Percentiles rank a stretch among this genome's conserved stretches.
These are phyloP conservation scores for Tilletia walkeri DNA, from an alignment of 1,284 basidiomycete genomes.

Conservation along the genomic window DNA sequence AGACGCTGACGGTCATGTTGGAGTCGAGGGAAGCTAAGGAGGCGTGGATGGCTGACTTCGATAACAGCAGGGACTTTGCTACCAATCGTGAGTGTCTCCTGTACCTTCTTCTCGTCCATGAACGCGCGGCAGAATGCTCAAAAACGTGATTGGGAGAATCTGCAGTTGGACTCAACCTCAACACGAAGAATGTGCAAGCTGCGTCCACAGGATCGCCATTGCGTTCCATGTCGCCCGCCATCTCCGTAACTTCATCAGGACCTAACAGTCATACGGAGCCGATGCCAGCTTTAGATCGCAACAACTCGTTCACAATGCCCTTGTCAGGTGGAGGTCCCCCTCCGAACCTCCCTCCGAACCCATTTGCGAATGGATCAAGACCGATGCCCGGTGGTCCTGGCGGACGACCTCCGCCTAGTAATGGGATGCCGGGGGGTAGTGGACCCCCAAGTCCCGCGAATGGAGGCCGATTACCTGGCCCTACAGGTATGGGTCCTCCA, in stretches of 20 bases:
- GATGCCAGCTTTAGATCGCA: conserved; percentile 22
- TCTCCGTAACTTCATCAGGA: conserved; percentile 45
- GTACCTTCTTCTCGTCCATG: conserved; percentile 42
- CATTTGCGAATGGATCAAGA: conserved; percentile 21
- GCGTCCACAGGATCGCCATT: background rate
- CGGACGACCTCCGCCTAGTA: background rate
- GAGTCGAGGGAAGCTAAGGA: conserved; percentile 68
- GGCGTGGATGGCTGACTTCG: conserved; percentile 70
- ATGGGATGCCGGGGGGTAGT: background rate
- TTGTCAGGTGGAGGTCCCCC: conserved; percentile 12
- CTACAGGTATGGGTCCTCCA: conserved; percentile 8
- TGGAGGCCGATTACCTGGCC: conserved; percentile 18
- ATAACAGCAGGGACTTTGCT: conserved; percentile 80
- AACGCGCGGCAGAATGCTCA: background rate
- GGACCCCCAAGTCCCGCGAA: background rate
- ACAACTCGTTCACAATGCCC: conserved; percentile 33
- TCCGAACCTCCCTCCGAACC: conserved; percentile 20
- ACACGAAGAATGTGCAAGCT: background rate
- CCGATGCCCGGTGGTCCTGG: conserved; percentile 6
- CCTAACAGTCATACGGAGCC: conserved; percentile 23
- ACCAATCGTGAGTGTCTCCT: conserved; percentile 64
- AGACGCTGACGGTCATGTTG: conserved; percentile 70
- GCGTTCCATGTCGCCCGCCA: conserved; percentile 35
- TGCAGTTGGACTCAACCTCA: conserved; percentile 37
- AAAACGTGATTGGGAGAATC: background rate